Base-by-base conservation (phyloP, 2,329 filamentous ascomycete species). In the Celoporthe dispersa region DNA sequence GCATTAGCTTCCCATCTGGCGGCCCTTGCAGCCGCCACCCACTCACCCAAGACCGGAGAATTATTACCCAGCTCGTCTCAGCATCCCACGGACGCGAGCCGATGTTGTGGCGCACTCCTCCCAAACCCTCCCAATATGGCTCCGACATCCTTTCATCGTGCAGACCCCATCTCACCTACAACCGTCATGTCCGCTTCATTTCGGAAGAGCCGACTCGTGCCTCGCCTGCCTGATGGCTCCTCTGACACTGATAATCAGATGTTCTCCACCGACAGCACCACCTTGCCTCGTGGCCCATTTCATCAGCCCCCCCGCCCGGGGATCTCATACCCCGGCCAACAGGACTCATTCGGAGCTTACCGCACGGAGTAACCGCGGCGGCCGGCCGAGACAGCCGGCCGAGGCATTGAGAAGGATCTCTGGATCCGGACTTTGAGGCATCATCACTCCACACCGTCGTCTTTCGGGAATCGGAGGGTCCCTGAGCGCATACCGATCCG, bases 221-320 rank as follows among this genome's bases (percentile, higher is more conserved):
- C 25, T 33, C 22, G 25, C 53, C 19, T 31, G 25, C 19, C 53
- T 14, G 62, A 64, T 31, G 39, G 25, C 28, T 64, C 39, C 62
- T 35, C 25, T 44, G 63, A 53, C 48, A 53, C 22, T 31, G 22
- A n/a, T 59, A 66, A 69, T 69, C 65, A 66, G 67, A 60, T n/a
- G 25, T 60, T 57, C 66, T 51, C 70, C 70, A 71, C 68, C 51
- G 28, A 33, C 39, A 55, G 63, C 66, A 67, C 64, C 53, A 71
- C 70, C 64, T 59, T 66, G 44, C 70, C 70, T 71, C 70, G 68
- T 71, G 70, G 66, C 66, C 51, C 61, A 70, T 37, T 48, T 67
- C 64, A 12, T 41, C 31, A 19, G 25, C 64, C 28, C 25, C 44
- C 44, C 41, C 37, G 2, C 9, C 35, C 35, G 9, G 35, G 39